Base-by-base conservation (phyloP, 192 early-diverging fungal genomes). In the Ramicandelaber brevisporus region DNA sequence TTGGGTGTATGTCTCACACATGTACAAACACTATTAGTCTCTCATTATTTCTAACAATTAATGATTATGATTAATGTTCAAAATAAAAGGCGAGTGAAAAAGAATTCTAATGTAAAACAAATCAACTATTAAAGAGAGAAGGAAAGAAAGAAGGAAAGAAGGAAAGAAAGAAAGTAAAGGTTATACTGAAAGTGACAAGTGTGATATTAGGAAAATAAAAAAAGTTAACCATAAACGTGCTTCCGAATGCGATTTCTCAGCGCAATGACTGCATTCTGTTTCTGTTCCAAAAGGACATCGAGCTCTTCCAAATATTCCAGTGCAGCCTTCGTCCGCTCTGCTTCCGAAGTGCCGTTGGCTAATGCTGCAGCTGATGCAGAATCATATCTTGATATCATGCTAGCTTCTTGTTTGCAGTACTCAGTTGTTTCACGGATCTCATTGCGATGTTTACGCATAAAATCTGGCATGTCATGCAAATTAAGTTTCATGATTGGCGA, bases 381-480 rank as follows among this genome's bases (percentile, higher is more conserved):
- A 21, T 50, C 28, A 37, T 54, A 59, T 6, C 38, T 33, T 17
- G 44, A 38, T 2, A 59, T 46, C 40, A 59, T 29, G 33, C 33
- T 61, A 3, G 73, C 71, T 36, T 78, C 73, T 38, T 58, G 51
- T 25, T 69, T 70, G 21, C 55, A 65, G 9, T 50, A 51, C 33
- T 73, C 70, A 6, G 50, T 57, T 1, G 51, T 59, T 14, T 63
- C 57, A 16, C 66, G 58, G 16, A 78, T 55, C 31, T 78, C 55
- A 6, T 57, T 47, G n/a, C 70, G 61, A 29, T 78, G 73, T 26
- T 58, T 48, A 5, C 44, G 59, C 4, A 71, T 54, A 41, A 78
- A 65, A 11, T 50, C 32, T 3, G 70, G 54, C 21, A 78, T 69
- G 2, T 53, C 58, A 6, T 33, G 31, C 20, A 61, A 37, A 14